A percentile compares a stretch with the other conserved stretches of the same genome.
Conservation (phyloP, 352 stramenopile genomes). For the Phytophthora capsici region DNA sequence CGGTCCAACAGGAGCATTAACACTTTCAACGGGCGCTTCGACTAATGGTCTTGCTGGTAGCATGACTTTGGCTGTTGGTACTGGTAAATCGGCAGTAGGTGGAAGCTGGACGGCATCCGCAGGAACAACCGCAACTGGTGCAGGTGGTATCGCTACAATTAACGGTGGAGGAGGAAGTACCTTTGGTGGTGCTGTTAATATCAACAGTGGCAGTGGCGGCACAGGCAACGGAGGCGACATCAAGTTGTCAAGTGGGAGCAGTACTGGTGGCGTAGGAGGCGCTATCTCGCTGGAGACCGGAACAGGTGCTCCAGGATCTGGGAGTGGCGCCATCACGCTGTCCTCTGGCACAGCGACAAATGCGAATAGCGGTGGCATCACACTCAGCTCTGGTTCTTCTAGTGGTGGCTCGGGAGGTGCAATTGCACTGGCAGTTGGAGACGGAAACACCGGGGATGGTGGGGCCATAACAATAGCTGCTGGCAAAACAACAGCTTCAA, state of each 20-base stretch:
- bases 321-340: conserved; percentile 49
- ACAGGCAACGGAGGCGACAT: conserved; percentile 39
- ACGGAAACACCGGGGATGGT: conserved; percentile 37
- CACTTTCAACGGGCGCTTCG: conserved; percentile 46
- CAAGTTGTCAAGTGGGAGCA: conserved; percentile 45
- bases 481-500: conserved; percentile 42
- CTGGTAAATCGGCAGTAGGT: conserved; percentile 19
- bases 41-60: conserved; percentile 40
- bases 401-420: conserved; percentile 43
- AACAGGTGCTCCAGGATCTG: conserved; percentile 27
- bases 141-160: conserved; percentile 42
- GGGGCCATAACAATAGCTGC: conserved; percentile 49
- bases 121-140: conserved; percentile 28
- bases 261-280: conserved; percentile 33
- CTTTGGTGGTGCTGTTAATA: conserved; percentile 35
- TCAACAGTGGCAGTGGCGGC: conserved; percentile 38
- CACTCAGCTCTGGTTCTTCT: conserved; percentile 35
- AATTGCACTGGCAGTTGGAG: conserved; percentile 47
- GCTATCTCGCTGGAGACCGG: conserved; percentile 34
- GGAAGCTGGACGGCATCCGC: conserved; percentile 35
- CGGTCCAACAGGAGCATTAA: conserved; percentile 45
- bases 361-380: conserved; percentile 46
- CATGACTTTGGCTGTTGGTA: conserved; percentile 44
- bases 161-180: conserved; percentile 38
- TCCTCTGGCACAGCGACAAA: conserved; percentile 38